Evolutionary conservation across 2,329 filamentous ascomycete genomes (phyloP), one percentile per base, ranked within the genome.

Genomic region (Botrytis aclada): DNA sequence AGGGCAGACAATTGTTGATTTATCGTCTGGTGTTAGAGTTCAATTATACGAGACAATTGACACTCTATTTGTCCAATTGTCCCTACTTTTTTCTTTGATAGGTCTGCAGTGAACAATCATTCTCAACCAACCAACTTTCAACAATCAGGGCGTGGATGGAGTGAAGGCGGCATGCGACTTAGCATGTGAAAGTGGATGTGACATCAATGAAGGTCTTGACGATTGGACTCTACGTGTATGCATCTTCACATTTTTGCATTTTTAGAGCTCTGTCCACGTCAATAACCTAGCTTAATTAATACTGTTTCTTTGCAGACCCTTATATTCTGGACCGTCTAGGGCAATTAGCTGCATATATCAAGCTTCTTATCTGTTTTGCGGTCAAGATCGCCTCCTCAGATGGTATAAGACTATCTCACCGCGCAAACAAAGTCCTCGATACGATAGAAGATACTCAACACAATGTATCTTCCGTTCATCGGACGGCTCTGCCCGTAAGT

Each of bases 401-500:
- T 61, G 54, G 18, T 69, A 43, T 20, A 39, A 60, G 66, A n/a
- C 61, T 60, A 43, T 60, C 51, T 72, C 51, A 72, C 70, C 51
- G 63, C 70, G 32, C 70, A 69, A 61, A n/a, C 7, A 62, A 67
- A 69, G n/a, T 60, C 51, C 54, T 61, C 54, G 32, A 69, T 39
- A 60, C 62, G 32, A 69, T 39, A 60, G 70, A 61, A 45, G 62
- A 20, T 60, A 37, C 39, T 4, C 54, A 66, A 70, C 60, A 75
- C 32, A 75, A 81, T 81, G 79, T 80, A 81, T 39, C 79, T 84
- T 70, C 82, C 83, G 37, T 84, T 84, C 74, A 79, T 84, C 76
- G 82, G 82, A 65, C 82, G 83, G 71, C 74, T 84, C 70, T 81
- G 82, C 74, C 76, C 81, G 83, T 84, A 77, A 75, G 82, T 77